Percentiles rank a stretch among this genome's conserved stretches.
Evolutionary conservation across 495 filamentous ascomycete species (phyloP).

Genomic region (Penicillium steckii): DNA sequence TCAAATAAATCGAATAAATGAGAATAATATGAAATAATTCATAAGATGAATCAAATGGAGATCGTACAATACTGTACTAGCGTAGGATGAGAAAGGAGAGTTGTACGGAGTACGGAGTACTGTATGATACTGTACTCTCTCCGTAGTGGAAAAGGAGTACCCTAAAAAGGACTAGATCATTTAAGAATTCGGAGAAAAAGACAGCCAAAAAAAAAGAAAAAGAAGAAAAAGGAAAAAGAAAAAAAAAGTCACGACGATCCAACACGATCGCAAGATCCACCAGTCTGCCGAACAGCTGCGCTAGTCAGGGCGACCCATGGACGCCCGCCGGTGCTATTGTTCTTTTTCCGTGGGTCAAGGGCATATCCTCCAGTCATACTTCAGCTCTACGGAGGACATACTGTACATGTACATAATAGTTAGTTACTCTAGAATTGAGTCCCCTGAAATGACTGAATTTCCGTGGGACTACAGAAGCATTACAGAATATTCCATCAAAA

Average conservation of each 20-base stretch:
- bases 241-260: constrained; percentile 15
- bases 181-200: constrained; percentile 5
- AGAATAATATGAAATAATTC: too few relatives aligned
- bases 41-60: too few relatives aligned
- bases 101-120: neutral
- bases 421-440: neutral
- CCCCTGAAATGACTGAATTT: neutral
- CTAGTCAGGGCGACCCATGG: neutral
- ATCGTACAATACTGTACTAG: too few relatives aligned
- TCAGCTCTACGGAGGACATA: too few relatives aligned
- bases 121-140: too few relatives aligned
- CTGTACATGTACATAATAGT: too few relatives aligned
- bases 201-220: neutral
- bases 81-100: neutral
- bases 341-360: neutral
- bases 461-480: neutral
- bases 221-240: constrained; percentile 8
- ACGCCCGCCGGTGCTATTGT: neutral
- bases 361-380: too few relatives aligned
- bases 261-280: neutral
- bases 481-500: neutral
- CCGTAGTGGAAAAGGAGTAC: neutral
- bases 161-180: neutral
- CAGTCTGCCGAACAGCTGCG: neutral
- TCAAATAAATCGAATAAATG: constrained; percentile 8